A percentile compares a stretch with the other conserved stretches of the same genome.
Conservation (phyloP, 352 stramenopile species). For the Saprolegnia diclina region DNA sequence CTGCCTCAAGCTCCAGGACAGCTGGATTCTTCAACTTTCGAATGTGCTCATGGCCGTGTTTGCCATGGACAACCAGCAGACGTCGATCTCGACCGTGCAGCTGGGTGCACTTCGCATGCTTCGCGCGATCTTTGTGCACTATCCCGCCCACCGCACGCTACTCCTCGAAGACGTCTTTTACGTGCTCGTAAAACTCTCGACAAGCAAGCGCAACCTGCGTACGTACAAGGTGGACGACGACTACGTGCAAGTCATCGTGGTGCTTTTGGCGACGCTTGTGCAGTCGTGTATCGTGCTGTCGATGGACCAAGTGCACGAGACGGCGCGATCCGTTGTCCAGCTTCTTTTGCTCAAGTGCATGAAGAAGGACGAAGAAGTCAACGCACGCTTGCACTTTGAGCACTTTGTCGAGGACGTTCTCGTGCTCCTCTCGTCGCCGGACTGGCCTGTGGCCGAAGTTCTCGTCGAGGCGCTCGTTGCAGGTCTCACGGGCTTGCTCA, state of each 20-base stretch:
- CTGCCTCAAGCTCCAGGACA: constrained; percentile 67
- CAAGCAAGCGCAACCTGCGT: constrained; percentile 57
- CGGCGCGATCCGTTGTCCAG: constrained; percentile 40
- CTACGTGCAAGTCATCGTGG: constrained; percentile 63
- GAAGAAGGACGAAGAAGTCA: constrained; percentile 75
- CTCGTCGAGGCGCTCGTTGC: constrained; percentile 72
- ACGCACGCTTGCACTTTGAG: constrained; percentile 68
- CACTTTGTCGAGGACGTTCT: constrained; percentile 83
- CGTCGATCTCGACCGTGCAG: constrained; percentile 46
- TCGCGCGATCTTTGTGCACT: constrained; percentile 58
- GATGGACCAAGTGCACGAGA: constrained; percentile 38
- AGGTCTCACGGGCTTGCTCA: constrained; percentile 52
- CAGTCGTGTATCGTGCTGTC: constrained; percentile 36
- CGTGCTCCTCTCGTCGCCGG: constrained; percentile 67
- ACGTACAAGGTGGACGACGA: constrained; percentile 59
- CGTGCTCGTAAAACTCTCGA: constrained; percentile 74
- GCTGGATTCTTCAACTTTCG: constrained; percentile 67
- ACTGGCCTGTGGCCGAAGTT: constrained; percentile 69
- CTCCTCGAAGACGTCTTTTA: constrained; percentile 65
- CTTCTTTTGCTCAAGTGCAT: constrained; percentile 63
- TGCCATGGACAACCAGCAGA: constrained; percentile 55
- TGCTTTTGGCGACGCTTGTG: constrained; percentile 54
- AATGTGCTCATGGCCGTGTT: constrained; percentile 65
- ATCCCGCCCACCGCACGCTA: constrained; percentile 49
- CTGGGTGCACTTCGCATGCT: constrained; percentile 53